Evolutionary conservation across 1,284 basidiomycete species (phyloP).

Genomic region (Heterobasidion irregulare): DNA sequence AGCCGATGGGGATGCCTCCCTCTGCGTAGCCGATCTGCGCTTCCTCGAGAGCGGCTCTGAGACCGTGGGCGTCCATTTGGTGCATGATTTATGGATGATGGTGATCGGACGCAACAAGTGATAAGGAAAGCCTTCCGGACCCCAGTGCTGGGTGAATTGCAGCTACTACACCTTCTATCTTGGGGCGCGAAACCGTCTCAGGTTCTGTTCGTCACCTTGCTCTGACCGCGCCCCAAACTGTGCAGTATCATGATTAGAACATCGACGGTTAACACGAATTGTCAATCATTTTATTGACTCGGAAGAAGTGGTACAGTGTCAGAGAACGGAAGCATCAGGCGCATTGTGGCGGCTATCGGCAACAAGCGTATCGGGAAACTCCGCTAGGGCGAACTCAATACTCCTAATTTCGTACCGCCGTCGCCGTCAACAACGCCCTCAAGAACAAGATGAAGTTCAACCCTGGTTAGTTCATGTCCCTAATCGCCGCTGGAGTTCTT

Average conservation of each 20-base stretch:
- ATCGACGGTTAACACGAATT: too few species aligned
- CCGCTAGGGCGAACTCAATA: conserved; percentile 9
- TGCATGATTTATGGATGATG: too few species aligned
- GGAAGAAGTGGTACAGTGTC: neutral
- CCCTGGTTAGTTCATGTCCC: conserved; percentile 49
- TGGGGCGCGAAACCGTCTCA: too few species aligned
- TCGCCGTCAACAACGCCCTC: conserved; percentile 45
- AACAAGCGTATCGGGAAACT: neutral
- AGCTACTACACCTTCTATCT: neutral
- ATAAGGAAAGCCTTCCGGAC: too few species aligned
- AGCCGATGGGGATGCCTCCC: conserved; percentile 55
- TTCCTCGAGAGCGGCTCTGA: conserved; percentile 7
- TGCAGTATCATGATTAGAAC: too few species aligned
- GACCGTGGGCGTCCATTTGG: conserved; percentile 6
- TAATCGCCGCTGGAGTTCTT: conserved; percentile 9
- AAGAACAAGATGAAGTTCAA: conserved; percentile 76
- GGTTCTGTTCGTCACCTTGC: too few species aligned
- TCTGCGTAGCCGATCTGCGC: conserved; percentile 18
- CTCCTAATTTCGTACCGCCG: conserved; percentile 7
- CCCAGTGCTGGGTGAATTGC: neutral
- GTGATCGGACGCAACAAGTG: too few species aligned
- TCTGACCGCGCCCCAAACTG: too few species aligned
- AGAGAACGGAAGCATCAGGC: neutral
- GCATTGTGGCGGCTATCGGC: neutral
- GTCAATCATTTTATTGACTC: neutral